Base-by-base conservation (phyloP, 1,139 yeast genomes). In the Sugiyamaella pinicola region DNA sequence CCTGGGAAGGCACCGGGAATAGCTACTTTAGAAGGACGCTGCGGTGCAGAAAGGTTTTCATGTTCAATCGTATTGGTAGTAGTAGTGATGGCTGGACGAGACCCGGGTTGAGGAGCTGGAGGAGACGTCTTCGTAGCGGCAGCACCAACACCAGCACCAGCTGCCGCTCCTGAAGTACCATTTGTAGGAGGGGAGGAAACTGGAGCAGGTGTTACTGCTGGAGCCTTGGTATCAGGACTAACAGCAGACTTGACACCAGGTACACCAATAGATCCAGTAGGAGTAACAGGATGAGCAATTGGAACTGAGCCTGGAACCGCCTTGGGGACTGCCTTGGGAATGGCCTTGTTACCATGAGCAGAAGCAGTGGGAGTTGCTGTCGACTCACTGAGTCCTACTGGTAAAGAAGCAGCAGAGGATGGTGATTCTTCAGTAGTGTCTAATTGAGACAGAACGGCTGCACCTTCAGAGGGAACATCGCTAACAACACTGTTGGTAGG, bases 1-100 rank as follows among this genome's bases (percentile, higher is more conserved):
- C 49, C 49, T n/a, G 49, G 49, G 33, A 45, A 45, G 7, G 49
- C 38, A 9, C 49, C 49, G 15, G 49, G 49, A 33, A 45, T 45
- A 15, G 41, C 26, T 8, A 29, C 34, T 12, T 31, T 44, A 9
- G 26, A 24, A 15, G 34, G 33, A 3, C 34, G 45, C 28, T 26
- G 17, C 7, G 33, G 22, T 9, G 40, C 40, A 10, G 40, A n/a
- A 24, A 9, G 9, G 4, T 18, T 10, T 29, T 42, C 47, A 24
- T 45, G 41, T 4, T 18, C 31, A 34, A 45, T 35, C 7, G 49
- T 35, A 21, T 45, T 45, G 31, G 49, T 45, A 15, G 49, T 45
- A 45, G 49, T 45, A 15, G 42, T 15, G 17, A 45, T 45, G 18
- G 22, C 47, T 1, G 49, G 49, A 45, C 34, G 41, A 24, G 49